These are phyloP conservation scores for Pyrenochaeta sp. DNA, from an alignment of 2,329 filamentous ascomycete species.

Conservation along the genomic window DNA sequence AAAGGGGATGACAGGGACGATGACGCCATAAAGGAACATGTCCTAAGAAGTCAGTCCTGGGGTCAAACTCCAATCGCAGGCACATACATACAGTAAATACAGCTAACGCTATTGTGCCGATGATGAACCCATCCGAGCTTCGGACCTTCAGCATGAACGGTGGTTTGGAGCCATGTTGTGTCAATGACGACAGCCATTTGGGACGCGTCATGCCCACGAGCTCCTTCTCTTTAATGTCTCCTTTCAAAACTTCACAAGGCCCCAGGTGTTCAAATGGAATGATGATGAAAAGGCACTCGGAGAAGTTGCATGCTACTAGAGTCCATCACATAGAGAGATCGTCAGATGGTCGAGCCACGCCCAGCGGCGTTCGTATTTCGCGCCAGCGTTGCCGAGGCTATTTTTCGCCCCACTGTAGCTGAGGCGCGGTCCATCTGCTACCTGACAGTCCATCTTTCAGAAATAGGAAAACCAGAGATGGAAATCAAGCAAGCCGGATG, in stretches of 20 bases:
- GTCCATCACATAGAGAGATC: too few species aligned
- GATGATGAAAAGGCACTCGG: too few species aligned
- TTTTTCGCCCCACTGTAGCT: too few species aligned
- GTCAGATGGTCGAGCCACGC: too few species aligned
- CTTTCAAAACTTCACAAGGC: neutral
- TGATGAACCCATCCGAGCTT: constrained; percentile 46
- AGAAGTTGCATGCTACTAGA: too few species aligned
- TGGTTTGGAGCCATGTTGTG: constrained; percentile 38
- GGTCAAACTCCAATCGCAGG: neutral
- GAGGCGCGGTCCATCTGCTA: too few species aligned
- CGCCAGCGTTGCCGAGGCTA: too few species aligned
- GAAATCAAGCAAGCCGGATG: too few species aligned
- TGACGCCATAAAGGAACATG: constrained; percentile 69
- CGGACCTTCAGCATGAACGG: constrained; percentile 43
- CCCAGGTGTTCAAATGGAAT: too few species aligned
- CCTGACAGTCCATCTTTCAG: too few species aligned
- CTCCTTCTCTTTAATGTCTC: neutral
- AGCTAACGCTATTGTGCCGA: constrained; percentile 44
- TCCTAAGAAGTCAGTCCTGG: constrained; percentile 51
- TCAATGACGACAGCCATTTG: constrained; percentile 38
- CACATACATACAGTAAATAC: constrained; percentile 45
- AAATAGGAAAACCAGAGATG: too few species aligned
- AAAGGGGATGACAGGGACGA: constrained; percentile 78
- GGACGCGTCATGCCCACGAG: constrained; percentile 22
- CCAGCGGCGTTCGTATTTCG: too few species aligned